phyloP scores from a whole-genome alignment of 331 rosid genomes.

The Rosa hybrid region DNA sequence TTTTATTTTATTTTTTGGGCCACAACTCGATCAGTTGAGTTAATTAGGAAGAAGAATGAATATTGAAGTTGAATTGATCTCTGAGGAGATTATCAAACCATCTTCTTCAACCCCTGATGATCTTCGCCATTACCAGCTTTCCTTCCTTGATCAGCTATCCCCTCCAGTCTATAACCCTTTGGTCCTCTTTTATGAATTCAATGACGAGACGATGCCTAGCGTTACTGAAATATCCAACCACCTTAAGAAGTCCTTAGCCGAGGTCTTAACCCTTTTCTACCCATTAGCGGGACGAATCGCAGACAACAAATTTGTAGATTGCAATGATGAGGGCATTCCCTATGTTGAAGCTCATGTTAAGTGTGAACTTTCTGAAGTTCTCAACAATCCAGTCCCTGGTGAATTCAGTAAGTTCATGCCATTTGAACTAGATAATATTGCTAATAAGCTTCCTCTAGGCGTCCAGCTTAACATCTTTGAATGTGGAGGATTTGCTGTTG shows the following conservation, averaged over 20 bases:
- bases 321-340: constrained; percentile 24
- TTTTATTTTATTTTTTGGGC: background rate
- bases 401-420: constrained; percentile 19
- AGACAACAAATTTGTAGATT: background rate
- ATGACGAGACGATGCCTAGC: background rate
- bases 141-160: constrained; percentile 52
- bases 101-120: constrained; percentile 44
- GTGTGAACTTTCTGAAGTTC: constrained; percentile 4
- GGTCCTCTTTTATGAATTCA: constrained; percentile 34
- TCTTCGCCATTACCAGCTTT: constrained; percentile 39
- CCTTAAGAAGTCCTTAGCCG: constrained; percentile 16
- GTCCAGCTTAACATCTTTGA: constrained; percentile 26
- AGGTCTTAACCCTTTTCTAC: constrained; percentile 25
- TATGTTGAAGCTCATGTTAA: constrained; percentile 19
- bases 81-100: constrained; percentile 44
- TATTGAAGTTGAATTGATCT: constrained; percentile 26
- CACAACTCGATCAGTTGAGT: background rate
- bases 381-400: background rate
- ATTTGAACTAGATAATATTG: background rate
- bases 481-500: constrained; percentile 27
- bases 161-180: constrained; percentile 36
- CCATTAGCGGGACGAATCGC: constrained; percentile 18
- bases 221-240: constrained; percentile 4
- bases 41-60: background rate
- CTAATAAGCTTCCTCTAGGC: background rate